phyloP scores from a whole-genome alignment of 176 grass and related monocot genomes.

The Pharus latifolius region DNA sequence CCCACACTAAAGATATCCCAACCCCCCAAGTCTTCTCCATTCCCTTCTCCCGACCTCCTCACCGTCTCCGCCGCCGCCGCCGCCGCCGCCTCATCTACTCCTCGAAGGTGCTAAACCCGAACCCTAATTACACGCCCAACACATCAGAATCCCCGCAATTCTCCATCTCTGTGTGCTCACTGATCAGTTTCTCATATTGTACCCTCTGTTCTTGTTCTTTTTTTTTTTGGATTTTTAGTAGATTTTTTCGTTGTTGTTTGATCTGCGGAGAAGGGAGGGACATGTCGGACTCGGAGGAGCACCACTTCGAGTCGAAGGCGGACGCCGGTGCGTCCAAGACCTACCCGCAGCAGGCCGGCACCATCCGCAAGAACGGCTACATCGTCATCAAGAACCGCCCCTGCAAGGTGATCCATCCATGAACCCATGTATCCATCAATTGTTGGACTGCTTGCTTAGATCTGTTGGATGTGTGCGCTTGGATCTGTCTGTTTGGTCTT shows the following conservation, averaged over 20 bases:
- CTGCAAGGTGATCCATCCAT: conserved; percentile 15
- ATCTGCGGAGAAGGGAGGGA: not conserved
- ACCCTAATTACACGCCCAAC: not conserved
- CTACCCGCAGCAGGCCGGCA: conserved; percentile 28
- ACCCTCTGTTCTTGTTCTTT: not conserved
- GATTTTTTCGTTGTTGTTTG: not conserved
- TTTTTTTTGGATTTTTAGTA: not conserved
- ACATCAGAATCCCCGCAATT: not conserved
- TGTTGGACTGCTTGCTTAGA: not conserved
- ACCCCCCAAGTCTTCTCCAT: not conserved
- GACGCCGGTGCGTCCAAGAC: conserved; percentile 27
- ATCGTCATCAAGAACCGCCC: conserved; percentile 20
- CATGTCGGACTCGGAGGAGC: conserved; percentile 26
- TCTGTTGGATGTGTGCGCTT: not conserved
- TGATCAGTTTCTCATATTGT: too few species aligned
- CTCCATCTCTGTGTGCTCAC: not conserved
- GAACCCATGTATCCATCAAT: too few species aligned
- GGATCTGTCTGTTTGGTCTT: too few species aligned
- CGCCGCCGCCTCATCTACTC: not conserved
- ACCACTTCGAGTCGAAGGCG: conserved; percentile 28
- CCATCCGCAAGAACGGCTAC: conserved; percentile 19
- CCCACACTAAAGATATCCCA: not conserved
- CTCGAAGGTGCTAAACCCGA: conserved; percentile 2
- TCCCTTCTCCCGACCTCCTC: not conserved
- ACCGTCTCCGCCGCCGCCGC: not conserved